phyloP scores from a whole-genome alignment of 1,284 basidiomycete genomes.

The Sanguinoderma infundibulare region DNA sequence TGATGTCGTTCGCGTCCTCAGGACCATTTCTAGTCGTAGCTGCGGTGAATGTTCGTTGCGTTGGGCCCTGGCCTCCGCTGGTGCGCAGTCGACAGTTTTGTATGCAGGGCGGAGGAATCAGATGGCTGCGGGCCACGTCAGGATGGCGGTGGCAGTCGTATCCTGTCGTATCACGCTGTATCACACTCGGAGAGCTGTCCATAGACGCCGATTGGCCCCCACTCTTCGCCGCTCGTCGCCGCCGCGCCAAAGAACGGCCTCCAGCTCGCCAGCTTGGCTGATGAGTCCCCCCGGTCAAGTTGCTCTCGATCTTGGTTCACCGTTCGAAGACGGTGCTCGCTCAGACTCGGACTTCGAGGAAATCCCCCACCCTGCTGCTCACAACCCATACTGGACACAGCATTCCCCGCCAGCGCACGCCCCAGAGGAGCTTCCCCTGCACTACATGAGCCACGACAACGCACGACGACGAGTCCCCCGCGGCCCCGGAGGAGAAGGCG shows the following conservation, averaged over 20 bases:
- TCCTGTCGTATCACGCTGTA: too few species aligned
- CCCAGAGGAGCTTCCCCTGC: conserved; percentile 63
- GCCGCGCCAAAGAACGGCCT: conserved; percentile 10
- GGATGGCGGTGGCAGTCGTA: conserved; percentile 27
- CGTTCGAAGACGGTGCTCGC: conserved; percentile 40
- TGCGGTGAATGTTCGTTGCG: too few species aligned
- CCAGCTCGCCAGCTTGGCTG: conserved; percentile 28
- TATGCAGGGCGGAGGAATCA: too few species aligned
- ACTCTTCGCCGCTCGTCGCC: conserved; percentile 10
- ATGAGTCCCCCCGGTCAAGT: conserved; percentile 67
- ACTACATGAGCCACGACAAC: conserved; percentile 75
- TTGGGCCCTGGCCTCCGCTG: too few species aligned
- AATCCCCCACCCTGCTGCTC: conserved; percentile 56
- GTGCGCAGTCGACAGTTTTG: too few species aligned
- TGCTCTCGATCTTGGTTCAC: conserved; percentile 70
- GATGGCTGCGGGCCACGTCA: conserved; percentile 27
- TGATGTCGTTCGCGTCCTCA: background rate
- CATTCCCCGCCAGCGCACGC: conserved; percentile 26
- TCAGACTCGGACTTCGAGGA: conserved; percentile 74
- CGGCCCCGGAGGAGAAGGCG: conserved; percentile 42
- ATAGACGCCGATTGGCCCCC: conserved; percentile 14
- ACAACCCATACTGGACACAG: conserved; percentile 40
- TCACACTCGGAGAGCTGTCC: conserved; percentile 11
- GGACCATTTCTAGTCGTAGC: too few species aligned
- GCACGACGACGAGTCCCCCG: conserved; percentile 61